Evolutionary conservation across 1,284 basidiomycete genomes (phyloP), one percentile per base, ranked within the genome.

Genomic region (Cryptococcus jaspeensis): DNA sequence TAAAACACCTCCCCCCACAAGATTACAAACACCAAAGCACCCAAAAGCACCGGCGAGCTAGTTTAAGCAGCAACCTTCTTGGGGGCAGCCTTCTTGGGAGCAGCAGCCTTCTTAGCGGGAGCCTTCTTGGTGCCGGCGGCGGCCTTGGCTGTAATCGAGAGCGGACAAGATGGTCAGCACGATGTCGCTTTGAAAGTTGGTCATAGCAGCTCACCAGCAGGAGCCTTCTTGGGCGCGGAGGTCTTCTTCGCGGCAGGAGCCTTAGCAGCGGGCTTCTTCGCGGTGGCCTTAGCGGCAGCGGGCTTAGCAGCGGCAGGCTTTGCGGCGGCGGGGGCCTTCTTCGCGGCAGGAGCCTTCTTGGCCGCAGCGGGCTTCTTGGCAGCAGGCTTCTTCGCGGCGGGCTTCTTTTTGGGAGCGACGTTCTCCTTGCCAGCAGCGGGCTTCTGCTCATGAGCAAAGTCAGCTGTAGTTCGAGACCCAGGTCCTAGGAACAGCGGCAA

Each of bases 351-450:
- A 55, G 66, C 57, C 58, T 62, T 65, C 48, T 60, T 51, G 77
- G 49, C 55, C 35, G 65, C 54, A 39, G 79, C 78, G 50, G 74
- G 78, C 71, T 80, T 69, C 60, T 66, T 65, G 45, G 67, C 43
- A 25, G 65, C 52, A 18, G 61, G 58, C n/a, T 68, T 55, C 67
- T 69, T 67, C 52, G 60, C 53, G 32, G 68, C 62, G 20, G 66
- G 53, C 23, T 64, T 55, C 61, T 76, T 70, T 36, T 80, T 80
- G 61, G 79, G 79, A 38, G 79, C 62, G 52, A 79, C 73, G 51
- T 72, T 68, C 73, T 80, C 80, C 66, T 80, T 79, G 43, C 58
- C 52, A 46, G 69, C 58, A 52, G 67, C 47, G 52, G 65, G 51
- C 56, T 65, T 64, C 49, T 59, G 9, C 28, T 32, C 28, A 32